Base-by-base conservation (phyloP, 352 stramenopile genomes). In the Phytophthora sp. region DNA sequence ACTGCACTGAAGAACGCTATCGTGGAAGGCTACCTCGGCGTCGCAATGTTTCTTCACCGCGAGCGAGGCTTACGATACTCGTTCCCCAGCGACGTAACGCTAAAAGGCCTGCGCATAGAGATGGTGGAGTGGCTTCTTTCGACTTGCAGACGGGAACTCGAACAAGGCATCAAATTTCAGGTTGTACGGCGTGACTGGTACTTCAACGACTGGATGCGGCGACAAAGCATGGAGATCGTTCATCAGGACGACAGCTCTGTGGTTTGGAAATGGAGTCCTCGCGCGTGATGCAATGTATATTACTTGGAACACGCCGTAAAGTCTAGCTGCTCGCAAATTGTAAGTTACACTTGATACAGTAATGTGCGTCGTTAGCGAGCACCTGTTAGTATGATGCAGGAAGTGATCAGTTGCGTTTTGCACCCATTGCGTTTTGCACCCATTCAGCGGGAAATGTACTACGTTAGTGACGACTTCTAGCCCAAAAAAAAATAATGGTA, bases 171-270 rank as follows among this genome's bases (percentile, higher is more conserved):
- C 30, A 39, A 50, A 26, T 53, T 69, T 28, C 53, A 60, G 41
- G 24, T 65, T 41, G 18, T 46, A 28, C 54, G 39, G 37, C 15
- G 24, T 13, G 54, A 69, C 54, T 65, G 54, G 54, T 24, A 55
- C 54, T 69, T 64, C 12, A 65, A 65, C 38, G 38, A 69, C 10
- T 60, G 61, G 45, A 60, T 69, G 54, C 54, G 32, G 15, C 20
- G 28, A 18, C 53, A 64, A 57, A 8, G 18, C 37, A 43, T 68
- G 44, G 42, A 43, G 21, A 21, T 45, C 13, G 31, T 54, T n/a
- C 43, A 38, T 1, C 60, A 69, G 18, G 46, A 64, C 18, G 53
- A 55, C 28, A 41, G 28, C 28, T 27, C 28, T 15, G 18, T 54
- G 17, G 37, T 38, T 31, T 63, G 52, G 44, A 30, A 32, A 30